A percentile compares a stretch with the other conserved stretches of the same genome.
Evolutionary conservation across 2,329 filamentous ascomycete genomes (phyloP).

Genomic region (Cladosporium cucumerinum): DNA sequence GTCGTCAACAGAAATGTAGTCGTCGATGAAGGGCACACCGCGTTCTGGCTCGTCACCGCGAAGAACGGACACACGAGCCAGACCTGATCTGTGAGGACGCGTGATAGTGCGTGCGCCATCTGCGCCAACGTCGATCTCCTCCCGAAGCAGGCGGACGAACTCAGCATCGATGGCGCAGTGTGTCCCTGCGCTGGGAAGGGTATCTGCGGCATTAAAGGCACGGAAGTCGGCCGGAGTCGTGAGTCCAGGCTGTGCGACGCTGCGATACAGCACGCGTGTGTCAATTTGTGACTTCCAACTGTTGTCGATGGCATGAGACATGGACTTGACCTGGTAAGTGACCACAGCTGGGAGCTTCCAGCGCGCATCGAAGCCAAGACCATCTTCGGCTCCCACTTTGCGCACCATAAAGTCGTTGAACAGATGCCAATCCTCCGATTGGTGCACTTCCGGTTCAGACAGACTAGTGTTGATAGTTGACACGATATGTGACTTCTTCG

Average conservation of each 20-base stretch:
- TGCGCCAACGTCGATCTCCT: constrained; percentile 94
- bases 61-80: constrained; percentile 89
- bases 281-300: constrained; percentile 84
- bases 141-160: constrained; percentile 87
- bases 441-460: constrained; percentile 57
- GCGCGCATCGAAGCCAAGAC: constrained; percentile 78
- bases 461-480: constrained; percentile 81
- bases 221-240: constrained; percentile 28
- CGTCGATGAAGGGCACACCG: constrained; percentile 88
- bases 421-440: constrained; percentile 79
- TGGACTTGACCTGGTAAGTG: constrained; percentile 77
- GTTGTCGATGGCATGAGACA: constrained; percentile 77
- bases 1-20: constrained; percentile 90
- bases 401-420: constrained; percentile 97
- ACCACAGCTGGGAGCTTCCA: constrained; percentile 94
- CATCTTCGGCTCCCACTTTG: constrained; percentile 75
- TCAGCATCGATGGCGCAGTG: constrained; percentile 92
- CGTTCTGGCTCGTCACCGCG: constrained; percentile 74
- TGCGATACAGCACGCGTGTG: constrained; percentile 76
- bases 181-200: constrained; percentile 58
- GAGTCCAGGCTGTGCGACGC: constrained; percentile 51
- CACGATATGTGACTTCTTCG: constrained; percentile 86
- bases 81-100: constrained; percentile 80
- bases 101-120: constrained; percentile 91
- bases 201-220: constrained; percentile 38